Base-by-base conservation (phyloP, 129 eudicot species). In the Tanacetum coccineum region DNA sequence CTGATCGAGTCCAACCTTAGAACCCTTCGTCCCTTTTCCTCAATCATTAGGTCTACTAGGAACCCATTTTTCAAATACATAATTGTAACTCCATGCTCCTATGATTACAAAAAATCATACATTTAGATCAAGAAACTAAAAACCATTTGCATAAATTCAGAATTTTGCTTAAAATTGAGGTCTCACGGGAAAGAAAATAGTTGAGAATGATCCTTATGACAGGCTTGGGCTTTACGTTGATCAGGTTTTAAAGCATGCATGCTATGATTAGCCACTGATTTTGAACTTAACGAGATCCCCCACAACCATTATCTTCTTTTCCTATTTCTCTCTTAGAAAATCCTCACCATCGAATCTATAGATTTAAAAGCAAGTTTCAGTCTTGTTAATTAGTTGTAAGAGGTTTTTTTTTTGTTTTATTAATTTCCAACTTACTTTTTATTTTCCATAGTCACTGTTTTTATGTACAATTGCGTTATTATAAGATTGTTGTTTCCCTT, bases 51-150 rank as follows among this genome's bases (percentile, higher is more conserved):
- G 74, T 87, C 95, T 52, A 92, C 91, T 55, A 92, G 78, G 79
- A 88, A 92, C 71, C 91, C 95, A 57, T 84, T 76, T 64, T 88
- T 85, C 84, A 81, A 20, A 79, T 79, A 85, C 54, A 70, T 83
- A 3, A 87, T 45, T 0, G 91, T 72, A 22, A 79, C 78, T 36
- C 71, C 86, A 54, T 80, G 83, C 21, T 88, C 95, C 97, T 87
- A 47, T 64, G 22, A 74, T 68, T 6, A 42, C 58, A 60, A 0
- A 75, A 73, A 61, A 32, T 22, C 62, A 9, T 40, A 64, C 67
- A 60, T 67, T 49, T 68, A 52, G 59, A 40, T 52, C 50, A 75
- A 59, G 22, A 75, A 75, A 57, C 73, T 66, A 5, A 13, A 21
- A 47, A 44, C 52, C 25, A 46, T 7, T 59, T 68, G 14, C 22